These are phyloP conservation scores for Amphibolis antarctica DNA, from an alignment of 106 monocot species.

Conservation along the genomic window DNA sequence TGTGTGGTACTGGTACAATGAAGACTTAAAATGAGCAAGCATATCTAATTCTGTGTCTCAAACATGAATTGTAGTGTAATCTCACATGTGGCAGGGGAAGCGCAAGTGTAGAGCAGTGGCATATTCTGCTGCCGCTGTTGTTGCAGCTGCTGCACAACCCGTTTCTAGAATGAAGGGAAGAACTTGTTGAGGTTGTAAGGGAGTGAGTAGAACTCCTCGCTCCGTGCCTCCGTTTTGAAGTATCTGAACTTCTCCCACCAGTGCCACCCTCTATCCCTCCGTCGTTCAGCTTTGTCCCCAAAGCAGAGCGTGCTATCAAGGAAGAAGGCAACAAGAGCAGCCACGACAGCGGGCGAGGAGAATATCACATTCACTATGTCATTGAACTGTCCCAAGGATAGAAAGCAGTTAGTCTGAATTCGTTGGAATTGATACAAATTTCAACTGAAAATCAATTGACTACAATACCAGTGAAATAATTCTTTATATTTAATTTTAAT, in stretches of 20 bases:
- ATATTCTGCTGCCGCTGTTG: too few relatives aligned
- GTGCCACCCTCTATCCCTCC: conserved; percentile 71
- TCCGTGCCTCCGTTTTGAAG: conserved; percentile 43
- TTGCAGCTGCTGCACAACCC: not conserved
- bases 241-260: conserved; percentile 82
- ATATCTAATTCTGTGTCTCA: too few relatives aligned
- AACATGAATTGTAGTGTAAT: too few relatives aligned
- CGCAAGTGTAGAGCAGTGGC: too few relatives aligned
- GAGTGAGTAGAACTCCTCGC: conserved; percentile 77
- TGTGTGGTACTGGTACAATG: too few relatives aligned
- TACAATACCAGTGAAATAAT: too few relatives aligned
- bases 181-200: conserved; percentile 82
- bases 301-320: conserved; percentile 39
- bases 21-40: too few relatives aligned
- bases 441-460: too few relatives aligned
- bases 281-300: conserved; percentile 18
- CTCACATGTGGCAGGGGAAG: too few relatives aligned
- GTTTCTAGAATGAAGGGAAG: conserved; percentile 46
- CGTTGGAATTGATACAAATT: not conserved
- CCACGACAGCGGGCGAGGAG: conserved; percentile 62
- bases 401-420: not conserved
- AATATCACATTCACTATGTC: conserved; percentile 79
- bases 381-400: conserved; percentile 52
- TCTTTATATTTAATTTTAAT: too few relatives aligned
- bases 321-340: conserved; percentile 54